Evolutionary conservation across 176 grass and related monocot species (phyloP).

Genomic region (Olyra latifolia): DNA sequence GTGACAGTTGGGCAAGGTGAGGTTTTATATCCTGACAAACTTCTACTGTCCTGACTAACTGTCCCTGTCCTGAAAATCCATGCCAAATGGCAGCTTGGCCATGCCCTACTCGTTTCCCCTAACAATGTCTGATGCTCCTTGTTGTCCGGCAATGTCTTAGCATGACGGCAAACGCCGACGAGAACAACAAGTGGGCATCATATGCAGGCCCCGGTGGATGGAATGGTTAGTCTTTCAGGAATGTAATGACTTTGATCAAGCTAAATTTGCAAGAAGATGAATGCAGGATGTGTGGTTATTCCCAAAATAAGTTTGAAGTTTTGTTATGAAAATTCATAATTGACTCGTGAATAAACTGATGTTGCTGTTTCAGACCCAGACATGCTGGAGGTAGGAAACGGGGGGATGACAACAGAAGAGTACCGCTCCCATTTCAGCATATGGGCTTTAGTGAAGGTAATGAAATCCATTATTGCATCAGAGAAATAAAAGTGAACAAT

Average conservation of each 20-base stretch:
- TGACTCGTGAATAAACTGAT: background rate
- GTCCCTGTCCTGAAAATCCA: background rate
- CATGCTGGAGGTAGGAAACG: conserved; percentile 61
- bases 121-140: background rate
- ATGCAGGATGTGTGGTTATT: background rate
- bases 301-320: background rate
- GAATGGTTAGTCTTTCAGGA: conserved; percentile 53
- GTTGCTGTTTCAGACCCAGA: conserved; percentile 37
- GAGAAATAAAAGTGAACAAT: background rate
- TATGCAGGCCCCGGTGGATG: conserved; percentile 73
- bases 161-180: conserved; percentile 45
- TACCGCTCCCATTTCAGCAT: conserved; percentile 55
- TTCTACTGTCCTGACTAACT: background rate
- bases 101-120: background rate
- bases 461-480: background rate
- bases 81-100: background rate
- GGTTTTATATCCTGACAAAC: background rate
- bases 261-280: background rate
- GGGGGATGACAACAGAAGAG: conserved; percentile 46
- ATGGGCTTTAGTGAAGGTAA: conserved; percentile 60
- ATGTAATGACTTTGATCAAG: background rate
- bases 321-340: background rate
- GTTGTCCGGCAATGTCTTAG: conserved; percentile 18
- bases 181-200: conserved; percentile 51
- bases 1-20: conserved; percentile 56